Evolutionary conservation across 2,329 filamentous ascomycete species (phyloP).

Genomic region (Trichoderma arundinaceum): DNA sequence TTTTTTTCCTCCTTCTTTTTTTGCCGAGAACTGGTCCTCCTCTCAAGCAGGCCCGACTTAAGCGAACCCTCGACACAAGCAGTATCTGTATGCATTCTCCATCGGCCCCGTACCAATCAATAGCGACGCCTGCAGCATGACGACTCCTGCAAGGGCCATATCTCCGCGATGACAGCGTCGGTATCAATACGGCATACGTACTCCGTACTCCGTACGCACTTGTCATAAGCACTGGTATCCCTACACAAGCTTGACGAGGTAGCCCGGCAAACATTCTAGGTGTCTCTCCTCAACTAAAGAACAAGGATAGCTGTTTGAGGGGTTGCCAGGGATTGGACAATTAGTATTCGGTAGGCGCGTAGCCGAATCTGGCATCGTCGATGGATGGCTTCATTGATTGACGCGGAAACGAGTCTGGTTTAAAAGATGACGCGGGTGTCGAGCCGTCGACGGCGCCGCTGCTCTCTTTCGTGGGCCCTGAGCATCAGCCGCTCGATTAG

Average conservation of each 20-base stretch:
- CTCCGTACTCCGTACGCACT: not conserved
- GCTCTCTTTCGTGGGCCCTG: conserved; percentile 18
- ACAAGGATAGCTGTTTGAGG: conserved; percentile 11
- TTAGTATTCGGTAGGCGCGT: not conserved
- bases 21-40: not conserved
- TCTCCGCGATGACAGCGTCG: not conserved
- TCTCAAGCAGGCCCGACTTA: not conserved
- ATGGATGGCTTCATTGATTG: not conserved
- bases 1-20: not conserved
- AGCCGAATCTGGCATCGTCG: conserved; percentile 3
- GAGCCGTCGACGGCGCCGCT: conserved; percentile 22
- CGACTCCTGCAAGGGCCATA: not conserved
- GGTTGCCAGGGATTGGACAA: conserved; percentile 16
- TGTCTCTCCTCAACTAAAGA: not conserved
- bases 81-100: not conserved
- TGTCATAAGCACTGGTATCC: not conserved
- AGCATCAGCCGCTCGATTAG: conserved; percentile 22
- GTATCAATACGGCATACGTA: not conserved
- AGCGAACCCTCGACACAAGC: not conserved
- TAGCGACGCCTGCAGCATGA: not conserved
- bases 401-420: conserved; percentile 11
- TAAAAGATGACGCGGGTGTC: conserved; percentile 20
- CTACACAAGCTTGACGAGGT: not conserved
- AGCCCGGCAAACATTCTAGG: not conserved
- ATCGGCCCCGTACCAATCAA: not conserved